phyloP scores from a whole-genome alignment of 192 early-diverging fungal species.

The Gamsiella multidivaricata region DNA sequence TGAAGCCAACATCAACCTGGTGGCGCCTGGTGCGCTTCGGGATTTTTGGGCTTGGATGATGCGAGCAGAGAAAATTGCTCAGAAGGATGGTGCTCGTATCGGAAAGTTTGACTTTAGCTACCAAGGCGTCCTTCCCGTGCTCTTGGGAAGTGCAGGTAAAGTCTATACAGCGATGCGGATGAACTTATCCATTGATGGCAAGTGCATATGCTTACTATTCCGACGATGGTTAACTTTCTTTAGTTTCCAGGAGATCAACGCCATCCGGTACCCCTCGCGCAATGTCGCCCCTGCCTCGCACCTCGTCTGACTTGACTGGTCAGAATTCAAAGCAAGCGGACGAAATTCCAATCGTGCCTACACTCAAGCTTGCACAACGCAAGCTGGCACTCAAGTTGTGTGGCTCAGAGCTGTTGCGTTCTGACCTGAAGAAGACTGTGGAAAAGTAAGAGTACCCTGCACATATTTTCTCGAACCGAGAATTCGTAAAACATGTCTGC shows the following conservation, averaged over 20 bases:
- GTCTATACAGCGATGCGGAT: neutral
- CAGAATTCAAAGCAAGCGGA: constrained; percentile 44
- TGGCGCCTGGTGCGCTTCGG: constrained; percentile 62
- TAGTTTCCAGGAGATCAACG: constrained; percentile 48
- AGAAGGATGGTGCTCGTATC: constrained; percentile 53
- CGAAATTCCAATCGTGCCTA: constrained; percentile 58
- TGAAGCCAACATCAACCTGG: constrained; percentile 56
- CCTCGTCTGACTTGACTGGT: constrained; percentile 26
- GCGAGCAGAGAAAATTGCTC: constrained; percentile 56
- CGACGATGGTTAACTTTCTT: neutral
- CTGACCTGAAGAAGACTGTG: constrained; percentile 59
- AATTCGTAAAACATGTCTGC: too few relatives aligned
- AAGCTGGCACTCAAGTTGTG: constrained; percentile 61
- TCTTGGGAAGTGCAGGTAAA: constrained; percentile 42
- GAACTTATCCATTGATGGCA: too few relatives aligned
- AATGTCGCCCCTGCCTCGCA: constrained; percentile 34
- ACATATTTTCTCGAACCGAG: too few relatives aligned
- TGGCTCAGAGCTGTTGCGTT: constrained; percentile 60
- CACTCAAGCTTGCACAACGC: constrained; percentile 60
- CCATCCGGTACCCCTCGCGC: constrained; percentile 53
- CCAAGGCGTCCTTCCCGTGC: constrained; percentile 62
- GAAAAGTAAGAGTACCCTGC: constrained; percentile 59
- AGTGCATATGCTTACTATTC: neutral
- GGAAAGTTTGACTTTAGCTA: constrained; percentile 65
- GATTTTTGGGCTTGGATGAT: constrained; percentile 67